Evolutionary conservation across 2,329 filamentous ascomycete species (phyloP).

Genomic region (Didymella pomorum): DNA sequence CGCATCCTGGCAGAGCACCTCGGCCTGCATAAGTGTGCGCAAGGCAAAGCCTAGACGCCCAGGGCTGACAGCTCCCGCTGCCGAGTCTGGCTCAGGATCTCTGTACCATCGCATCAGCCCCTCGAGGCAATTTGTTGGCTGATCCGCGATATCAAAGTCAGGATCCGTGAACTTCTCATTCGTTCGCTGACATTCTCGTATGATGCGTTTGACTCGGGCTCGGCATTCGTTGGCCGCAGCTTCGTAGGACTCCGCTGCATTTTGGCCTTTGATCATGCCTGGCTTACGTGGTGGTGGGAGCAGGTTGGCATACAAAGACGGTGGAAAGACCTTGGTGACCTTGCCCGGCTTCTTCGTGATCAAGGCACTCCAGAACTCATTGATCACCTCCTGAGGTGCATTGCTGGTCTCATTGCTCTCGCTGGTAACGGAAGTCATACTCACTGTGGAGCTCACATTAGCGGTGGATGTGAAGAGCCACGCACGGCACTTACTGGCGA

Average conservation of each 20-base stretch:
- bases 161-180: constrained; percentile 87
- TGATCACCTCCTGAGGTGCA: constrained; percentile 68
- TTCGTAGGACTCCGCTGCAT: constrained; percentile 72
- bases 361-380: constrained; percentile 75
- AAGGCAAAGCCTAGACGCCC: constrained; percentile 33
- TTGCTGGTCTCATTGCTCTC: constrained; percentile 21
- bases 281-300: constrained; percentile 45
- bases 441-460: neutral
- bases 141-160: constrained; percentile 82
- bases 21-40: constrained; percentile 33
- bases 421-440: constrained; percentile 30
- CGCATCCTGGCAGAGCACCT: constrained; percentile 30
- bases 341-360: constrained; percentile 75
- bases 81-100: constrained; percentile 59
- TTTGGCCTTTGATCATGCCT: constrained; percentile 65
- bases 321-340: constrained; percentile 73
- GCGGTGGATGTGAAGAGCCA: neutral
- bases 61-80: constrained; percentile 22
- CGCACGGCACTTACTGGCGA: neutral
- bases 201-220: constrained; percentile 64
- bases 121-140: constrained; percentile 57
- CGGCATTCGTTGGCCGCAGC: constrained; percentile 74
- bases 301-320: constrained; percentile 66
- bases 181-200: constrained; percentile 71
- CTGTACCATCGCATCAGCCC: constrained; percentile 54